Evolutionary conservation across 2,329 filamentous ascomycete species (phyloP).

Genomic region (Phoma sp.): DNA sequence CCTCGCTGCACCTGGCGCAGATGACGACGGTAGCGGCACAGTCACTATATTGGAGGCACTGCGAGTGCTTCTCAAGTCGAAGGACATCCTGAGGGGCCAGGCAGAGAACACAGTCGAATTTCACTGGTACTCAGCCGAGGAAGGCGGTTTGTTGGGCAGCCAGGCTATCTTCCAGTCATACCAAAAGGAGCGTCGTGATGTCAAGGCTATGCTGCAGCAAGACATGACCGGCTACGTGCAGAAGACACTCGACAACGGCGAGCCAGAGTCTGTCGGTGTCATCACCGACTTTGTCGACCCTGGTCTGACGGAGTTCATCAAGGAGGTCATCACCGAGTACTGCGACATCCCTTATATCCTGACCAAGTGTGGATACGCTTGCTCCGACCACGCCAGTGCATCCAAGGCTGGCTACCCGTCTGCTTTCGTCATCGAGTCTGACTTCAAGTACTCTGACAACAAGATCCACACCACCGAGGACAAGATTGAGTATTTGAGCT

Average conservation of each 20-base stretch:
- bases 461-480: slow-evolving; percentile 76
- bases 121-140: slow-evolving; percentile 94
- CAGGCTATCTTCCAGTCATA: slow-evolving; percentile 89
- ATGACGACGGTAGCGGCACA: slow-evolving; percentile 91
- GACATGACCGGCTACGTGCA: slow-evolving; percentile 90
- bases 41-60: slow-evolving; percentile 95
- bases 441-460: slow-evolving; percentile 68
- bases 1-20: slow-evolving; percentile 87
- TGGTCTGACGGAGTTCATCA: slow-evolving; percentile 86
- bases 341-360: slow-evolving; percentile 86
- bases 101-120: slow-evolving; percentile 90
- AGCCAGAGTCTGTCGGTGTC: slow-evolving; percentile 85
- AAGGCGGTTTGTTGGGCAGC: slow-evolving; percentile 84
- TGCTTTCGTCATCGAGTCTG: slow-evolving; percentile 77
- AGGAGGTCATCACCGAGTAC: slow-evolving; percentile 84
- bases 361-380: slow-evolving; percentile 89
- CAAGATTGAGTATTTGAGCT: slow-evolving; percentile 74
- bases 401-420: slow-evolving; percentile 77
- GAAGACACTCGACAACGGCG: slow-evolving; percentile 80
- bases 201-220: slow-evolving; percentile 98
- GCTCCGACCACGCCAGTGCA: slow-evolving; percentile 76
- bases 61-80: slow-evolving; percentile 76
- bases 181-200: slow-evolving; percentile 71
- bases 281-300: slow-evolving; percentile 91
- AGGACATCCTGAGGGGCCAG: slow-evolving; percentile 72